Conservation (phyloP, 352 stramenopile species). For the Pythium grandisporangium region DNA sequence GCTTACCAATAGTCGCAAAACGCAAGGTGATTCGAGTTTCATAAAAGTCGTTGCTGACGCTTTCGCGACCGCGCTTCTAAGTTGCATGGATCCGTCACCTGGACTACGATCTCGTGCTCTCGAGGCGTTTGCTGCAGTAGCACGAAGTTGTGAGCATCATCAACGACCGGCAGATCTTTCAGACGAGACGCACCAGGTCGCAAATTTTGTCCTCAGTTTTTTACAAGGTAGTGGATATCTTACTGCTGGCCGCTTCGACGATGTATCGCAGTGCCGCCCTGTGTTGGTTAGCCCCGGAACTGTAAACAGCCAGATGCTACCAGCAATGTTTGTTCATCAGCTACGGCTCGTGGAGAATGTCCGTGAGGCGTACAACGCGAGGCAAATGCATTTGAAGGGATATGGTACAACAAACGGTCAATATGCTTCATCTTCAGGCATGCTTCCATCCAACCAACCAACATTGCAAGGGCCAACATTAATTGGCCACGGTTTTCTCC, state of each 20-base stretch:
- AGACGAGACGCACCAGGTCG: conserved; percentile 51
- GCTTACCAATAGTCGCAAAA: conserved; percentile 55
- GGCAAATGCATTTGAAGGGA: no score
- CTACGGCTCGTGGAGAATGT: conserved; percentile 59
- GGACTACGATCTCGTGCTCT: conserved; percentile 44
- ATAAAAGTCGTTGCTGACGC: conserved; percentile 66
- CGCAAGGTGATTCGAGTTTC: conserved; percentile 38
- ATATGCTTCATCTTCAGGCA: no score
- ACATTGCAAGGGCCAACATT: no score
- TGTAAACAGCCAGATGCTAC: conserved; percentile 37
- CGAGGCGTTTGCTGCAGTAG: conserved; percentile 42
- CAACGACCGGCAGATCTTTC: conserved; percentile 48
- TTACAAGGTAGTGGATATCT: conserved; percentile 55
- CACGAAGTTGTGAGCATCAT: conserved; percentile 41
- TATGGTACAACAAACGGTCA: no score
- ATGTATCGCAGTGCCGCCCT: conserved; percentile 44
- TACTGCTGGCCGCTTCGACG: conserved; percentile 41
- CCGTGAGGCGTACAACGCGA: conserved; percentile 21
- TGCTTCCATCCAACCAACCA: no score
- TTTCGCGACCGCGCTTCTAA: conserved; percentile 66
- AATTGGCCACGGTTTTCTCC: no score
- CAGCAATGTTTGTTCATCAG: conserved; percentile 67
- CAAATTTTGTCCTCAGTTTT: conserved; percentile 75
- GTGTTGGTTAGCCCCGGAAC: conserved; percentile 27
- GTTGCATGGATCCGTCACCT: conserved; percentile 58